Base-by-base conservation (phyloP, 495 filamentous ascomycete species). In the Sordaria brevicollis region DNA sequence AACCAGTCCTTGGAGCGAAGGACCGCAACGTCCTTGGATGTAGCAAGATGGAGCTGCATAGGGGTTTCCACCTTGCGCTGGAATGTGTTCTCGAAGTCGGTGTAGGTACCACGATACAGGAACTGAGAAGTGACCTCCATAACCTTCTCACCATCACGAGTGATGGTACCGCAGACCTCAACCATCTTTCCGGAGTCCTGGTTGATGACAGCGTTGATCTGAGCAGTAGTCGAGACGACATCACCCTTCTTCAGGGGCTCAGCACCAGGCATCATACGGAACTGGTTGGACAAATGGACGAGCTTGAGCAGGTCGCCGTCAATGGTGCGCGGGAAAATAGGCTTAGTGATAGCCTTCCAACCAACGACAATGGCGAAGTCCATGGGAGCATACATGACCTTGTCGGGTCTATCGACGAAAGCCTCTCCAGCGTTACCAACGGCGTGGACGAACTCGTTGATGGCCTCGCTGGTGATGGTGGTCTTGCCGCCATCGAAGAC, bases 41-140 rank as follows among this genome's bases (percentile, higher is more conserved):
- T 92, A 19, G 82, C 86, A 36, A 98, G 88, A 76, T 96, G 92
- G 29, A 99, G 84, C 80, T 98, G 91, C 89, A 97, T 96, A 7
- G 96, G 94, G 1, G 89, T 96, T 81, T 99, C 95, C 67, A 89
- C 88, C 85, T 96, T 97, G 73, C 95, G 92, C 82, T 98, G 94
- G 88, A 98, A 99, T 15, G 95, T 99, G 79, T 97, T 98, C 80
- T 97, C 90, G 72, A 89, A 99, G 80, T 99, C 95, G 65, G 85
- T 89, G 81, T 99, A 99, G 15, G 86, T 86, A 43, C 95, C 95
- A 34, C 95, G 90, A 81, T 98, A 99, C 72, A 99, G 80, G 86
- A 99, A 99, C 79, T 98, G 95, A 66, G 93, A 97, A 15, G 93
- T 96, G 17, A 99, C 95, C 76, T 98, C 93, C 96, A 99, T 99